Conservation (phyloP, 2,329 filamentous ascomycete genomes). For the Diaporthe vaccinii region DNA sequence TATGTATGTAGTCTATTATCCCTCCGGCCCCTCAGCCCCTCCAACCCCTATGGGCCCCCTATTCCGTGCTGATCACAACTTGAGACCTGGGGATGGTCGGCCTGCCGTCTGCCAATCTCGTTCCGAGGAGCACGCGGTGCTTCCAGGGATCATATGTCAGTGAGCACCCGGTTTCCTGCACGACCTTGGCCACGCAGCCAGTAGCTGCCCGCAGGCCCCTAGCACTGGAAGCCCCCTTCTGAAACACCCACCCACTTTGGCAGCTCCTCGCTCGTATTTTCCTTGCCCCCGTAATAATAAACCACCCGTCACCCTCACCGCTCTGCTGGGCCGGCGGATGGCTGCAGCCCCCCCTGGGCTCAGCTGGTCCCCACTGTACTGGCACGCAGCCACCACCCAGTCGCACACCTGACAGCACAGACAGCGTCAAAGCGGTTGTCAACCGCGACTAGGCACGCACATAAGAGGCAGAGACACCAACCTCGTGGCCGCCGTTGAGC, state of each 20-base stretch:
- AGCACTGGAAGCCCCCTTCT: conserved; percentile 28
- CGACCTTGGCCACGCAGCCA: conserved; percentile 26
- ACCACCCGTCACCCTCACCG: conserved; percentile 16
- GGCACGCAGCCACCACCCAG: neutral
- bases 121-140: conserved; percentile 36
- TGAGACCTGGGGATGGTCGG: conserved; percentile 38
- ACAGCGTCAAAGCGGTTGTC: conserved; percentile 22
- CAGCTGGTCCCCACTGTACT: neutral
- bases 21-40: conserved; percentile 18
- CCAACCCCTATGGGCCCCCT: conserved; percentile 37
- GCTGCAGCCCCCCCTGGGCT: conserved; percentile 1
- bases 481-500: conserved; percentile 27
- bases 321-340: conserved; percentile 26
- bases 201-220: conserved; percentile 2
- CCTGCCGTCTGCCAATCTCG: conserved; percentile 36
- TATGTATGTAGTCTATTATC: neutral
- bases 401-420: neutral
- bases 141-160: conserved; percentile 30
- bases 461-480: conserved; percentile 20
- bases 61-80: conserved; percentile 41
- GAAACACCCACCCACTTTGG: conserved; percentile 36
- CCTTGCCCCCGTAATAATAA: conserved; percentile 7
- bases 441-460: neutral
- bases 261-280: conserved; percentile 31
- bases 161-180: conserved; percentile 13